A percentile compares a stretch with the other conserved stretches of the same genome.
Evolutionary conservation across 2,329 filamentous ascomycete genomes (phyloP).

Genomic region (Neofusicoccum laricinum): DNA sequence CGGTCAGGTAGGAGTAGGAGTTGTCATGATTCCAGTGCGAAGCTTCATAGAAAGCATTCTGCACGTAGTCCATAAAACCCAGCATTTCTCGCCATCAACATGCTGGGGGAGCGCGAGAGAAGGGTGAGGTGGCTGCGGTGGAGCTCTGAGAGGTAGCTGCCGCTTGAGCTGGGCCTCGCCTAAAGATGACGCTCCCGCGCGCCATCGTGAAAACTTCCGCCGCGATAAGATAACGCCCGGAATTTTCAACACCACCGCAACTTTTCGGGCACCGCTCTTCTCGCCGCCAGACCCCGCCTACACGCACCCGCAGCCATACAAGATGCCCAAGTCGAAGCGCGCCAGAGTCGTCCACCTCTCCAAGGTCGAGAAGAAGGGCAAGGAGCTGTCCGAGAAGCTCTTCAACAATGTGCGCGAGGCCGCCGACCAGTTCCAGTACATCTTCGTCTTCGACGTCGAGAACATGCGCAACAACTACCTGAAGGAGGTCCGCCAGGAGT

Average conservation of each 20-base stretch:
- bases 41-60: constrained; percentile 81
- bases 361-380: constrained; percentile 90
- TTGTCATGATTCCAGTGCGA: constrained; percentile 91
- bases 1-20: constrained; percentile 82
- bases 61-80: constrained; percentile 96
- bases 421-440: constrained; percentile 80
- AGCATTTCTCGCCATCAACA: constrained; percentile 59
- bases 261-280: neutral
- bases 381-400: constrained; percentile 81
- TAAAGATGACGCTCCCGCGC: constrained; percentile 11
- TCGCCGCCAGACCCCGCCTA: constrained; percentile 11
- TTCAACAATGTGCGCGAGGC: constrained; percentile 85
- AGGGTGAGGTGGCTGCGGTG: constrained; percentile 1
- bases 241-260: constrained; percentile 17
- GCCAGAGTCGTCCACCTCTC: constrained; percentile 85
- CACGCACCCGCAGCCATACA: constrained; percentile 26
- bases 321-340: constrained; percentile 96
- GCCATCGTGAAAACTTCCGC: constrained; percentile 16
- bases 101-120: neutral
- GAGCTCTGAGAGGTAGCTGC: neutral
- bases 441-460: constrained; percentile 90
- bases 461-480: constrained; percentile 98
- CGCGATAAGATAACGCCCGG: constrained; percentile 11
- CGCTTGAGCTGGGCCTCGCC: neutral
- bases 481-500: constrained; percentile 82